Evolutionary conservation across 139 green algal species (phyloP), one percentile per base, ranked within the genome.

Genomic region (Yamagishiella unicocca): DNA sequence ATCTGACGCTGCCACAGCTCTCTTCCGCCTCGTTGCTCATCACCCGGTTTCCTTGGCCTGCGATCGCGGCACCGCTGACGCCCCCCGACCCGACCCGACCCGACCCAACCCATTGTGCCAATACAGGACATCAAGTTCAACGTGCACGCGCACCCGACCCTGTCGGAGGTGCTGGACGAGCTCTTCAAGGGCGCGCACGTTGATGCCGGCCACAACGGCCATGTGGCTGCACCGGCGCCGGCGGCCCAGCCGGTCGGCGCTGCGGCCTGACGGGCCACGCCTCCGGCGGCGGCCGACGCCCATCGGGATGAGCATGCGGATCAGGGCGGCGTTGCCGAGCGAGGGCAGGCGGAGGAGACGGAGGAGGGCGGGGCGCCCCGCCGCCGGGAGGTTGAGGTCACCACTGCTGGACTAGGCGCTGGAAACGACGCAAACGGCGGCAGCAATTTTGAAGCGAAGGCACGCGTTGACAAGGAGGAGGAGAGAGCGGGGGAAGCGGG

Each of bases 101-200:
- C n/a, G n/a, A n/a, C n/a, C n/a, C n/a, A n/a, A n/a, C n/a, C n/a
- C n/a, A n/a, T n/a, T n/a, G n/a, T n/a, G 24, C 27, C 79, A 22
- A 5, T 46, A 66, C 91, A 97, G 90, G 96, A 99, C 90, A 95
- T 99, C 93, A 98, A 98, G 94, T 99, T 99, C 93, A 96, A 95
- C 82, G 98, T 99, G 76, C 98, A 99, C 84, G 96, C 98, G 12
- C 98, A 99, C 91, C 98, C 98, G 40, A 99, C 98, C 4, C 93
- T 99, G 38, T 97, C 95, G 1, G 98, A 99, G 91, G 97, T 99
- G 24, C 82, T 99, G 76, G 97, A 99, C 78, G 97, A 99, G 95
- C 93, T 98, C n/a, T 97, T 99, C 93, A 98, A 98, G 95, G 77
- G 91, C 14, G 94, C 93, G 19, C 92, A 98, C 66, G 73, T 96